A percentile compares a stretch with the other conserved stretches of the same genome.
Evolutionary conservation across 208 protist species (phyloP).

Genomic region (Crithidia expoeki): DNA sequence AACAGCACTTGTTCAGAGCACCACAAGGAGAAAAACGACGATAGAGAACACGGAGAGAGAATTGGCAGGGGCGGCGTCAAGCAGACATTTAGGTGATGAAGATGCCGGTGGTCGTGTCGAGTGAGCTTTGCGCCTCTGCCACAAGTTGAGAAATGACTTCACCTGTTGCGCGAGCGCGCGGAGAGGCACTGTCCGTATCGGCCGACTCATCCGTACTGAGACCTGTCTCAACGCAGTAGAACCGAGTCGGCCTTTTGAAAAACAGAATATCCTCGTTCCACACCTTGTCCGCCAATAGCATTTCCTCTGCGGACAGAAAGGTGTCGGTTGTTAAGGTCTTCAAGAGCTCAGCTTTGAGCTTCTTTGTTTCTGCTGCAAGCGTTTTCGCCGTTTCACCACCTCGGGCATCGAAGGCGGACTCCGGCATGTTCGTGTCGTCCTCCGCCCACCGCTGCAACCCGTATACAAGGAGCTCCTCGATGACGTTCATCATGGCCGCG

Average conservation of each 20-base stretch:
- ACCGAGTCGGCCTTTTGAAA: constrained; percentile 77
- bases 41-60: too few relatives aligned
- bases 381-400: constrained; percentile 1
- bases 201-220: constrained; percentile 51
- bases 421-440: neutral
- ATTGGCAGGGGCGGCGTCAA: too few relatives aligned
- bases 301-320: constrained; percentile 47
- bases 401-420: constrained; percentile 6
- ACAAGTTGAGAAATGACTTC: constrained; percentile 31
- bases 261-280: constrained; percentile 72
- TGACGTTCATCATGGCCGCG: constrained; percentile 69
- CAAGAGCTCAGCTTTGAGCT: constrained; percentile 10
- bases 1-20: neutral
- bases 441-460: constrained; percentile 38
- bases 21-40: too few relatives aligned
- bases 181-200: constrained; percentile 25
- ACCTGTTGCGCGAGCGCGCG: constrained; percentile 14
- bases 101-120: constrained; percentile 25
- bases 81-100: constrained; percentile 38
- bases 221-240: constrained; percentile 65
- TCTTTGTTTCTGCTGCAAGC: constrained; percentile 13
- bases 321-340: constrained; percentile 28
- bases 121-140: constrained; percentile 15
- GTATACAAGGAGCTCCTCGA: constrained; percentile 63
- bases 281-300: constrained; percentile 67